Base-by-base conservation (phyloP, 495 filamentous ascomycete genomes). In the Aspergillus leporis region DNA sequence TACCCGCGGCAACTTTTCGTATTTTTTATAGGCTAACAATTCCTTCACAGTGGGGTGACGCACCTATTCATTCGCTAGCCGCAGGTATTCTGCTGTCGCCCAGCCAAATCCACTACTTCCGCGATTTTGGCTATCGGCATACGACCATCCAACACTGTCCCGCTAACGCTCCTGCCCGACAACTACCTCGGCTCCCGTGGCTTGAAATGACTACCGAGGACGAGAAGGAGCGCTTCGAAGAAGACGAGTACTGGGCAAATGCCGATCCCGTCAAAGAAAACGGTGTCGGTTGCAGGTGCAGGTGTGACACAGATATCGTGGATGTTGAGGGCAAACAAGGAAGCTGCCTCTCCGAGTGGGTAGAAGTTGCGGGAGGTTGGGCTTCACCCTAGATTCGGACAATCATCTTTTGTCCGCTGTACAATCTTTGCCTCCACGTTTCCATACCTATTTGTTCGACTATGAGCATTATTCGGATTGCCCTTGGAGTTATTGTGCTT, bases 81-180 rank as follows among this genome's bases (percentile, higher is more conserved):
- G 92, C 95, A 34, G 94, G 94, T 64, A 87, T 87, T 47, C 86
- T 99, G 45, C 83, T 99, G 51, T 78, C 84, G 4, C 89, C 91
- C 19, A 70, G 76, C 46, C 92, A 98, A 69, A 92, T 99, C 64
- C 94, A 98, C 72, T 98, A 98, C 75, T 98, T 98, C 90, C 92
- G 94, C 65, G 94, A 98, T 70, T 95, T 98, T 77, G 94, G 94
- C 52, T 98, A 98, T 75, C 86, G 94, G 61, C 94, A 98, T 74
- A 98, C 94, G 18, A 98, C 94, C 19, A 98, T 98, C 71, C 94
- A 98, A 74, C 94, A 98, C 77, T 98, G 94, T 71, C 94, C 94
- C 1, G 92, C 92, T 51, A 99, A 99, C 72, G 95, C 95, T 12
- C 94, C 93, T 5, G 87, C 90, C 19, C 88, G 90, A 14, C 94